Percentiles rank a stretch among this genome's conserved stretches.
Evolutionary conservation across 371 early-diverging fungal genomes (phyloP).

Genomic region (Vairimorpha necatrix): DNA sequence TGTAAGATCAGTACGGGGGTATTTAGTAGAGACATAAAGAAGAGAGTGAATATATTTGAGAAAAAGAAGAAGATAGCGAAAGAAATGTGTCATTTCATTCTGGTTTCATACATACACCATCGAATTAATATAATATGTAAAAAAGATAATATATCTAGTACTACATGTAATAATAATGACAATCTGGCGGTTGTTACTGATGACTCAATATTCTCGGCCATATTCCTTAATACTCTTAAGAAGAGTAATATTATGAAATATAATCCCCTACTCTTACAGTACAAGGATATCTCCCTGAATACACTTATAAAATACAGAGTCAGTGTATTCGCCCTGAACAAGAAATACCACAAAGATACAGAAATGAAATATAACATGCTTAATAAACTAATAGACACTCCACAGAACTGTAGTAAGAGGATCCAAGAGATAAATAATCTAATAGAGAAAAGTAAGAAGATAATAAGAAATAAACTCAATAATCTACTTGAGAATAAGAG

Average conservation of each 20-base stretch:
- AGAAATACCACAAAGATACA: background rate
- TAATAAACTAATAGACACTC: conserved; percentile 38
- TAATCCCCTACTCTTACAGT: conserved; percentile 20
- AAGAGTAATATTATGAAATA: conserved; percentile 1
- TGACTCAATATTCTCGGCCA: conserved; percentile 25
- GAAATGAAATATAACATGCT: conserved; percentile 44
- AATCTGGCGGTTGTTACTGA: conserved; percentile 16
- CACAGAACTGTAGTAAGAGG: conserved; percentile 33
- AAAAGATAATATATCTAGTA: background rate
- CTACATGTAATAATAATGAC: background rate
- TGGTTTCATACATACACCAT: background rate
- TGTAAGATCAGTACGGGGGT: background rate
- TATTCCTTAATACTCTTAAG: conserved; percentile 14
- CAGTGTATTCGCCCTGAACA: conserved; percentile 19
- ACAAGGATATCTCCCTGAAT: conserved; percentile 12
- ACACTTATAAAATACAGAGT: conserved; percentile 31
- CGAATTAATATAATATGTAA: background rate
- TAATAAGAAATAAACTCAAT: conserved; percentile 21
- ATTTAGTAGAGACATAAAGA: background rate
- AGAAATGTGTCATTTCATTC: conserved; percentile 1
- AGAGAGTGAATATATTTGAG: background rate
- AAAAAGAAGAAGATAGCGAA: background rate
- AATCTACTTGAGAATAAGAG: conserved; percentile 14
- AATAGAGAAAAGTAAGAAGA: background rate
- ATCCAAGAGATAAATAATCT: conserved; percentile 21